phyloP scores from a whole-genome alignment of 306 rosid genomes.

The Trichosanthes truncata region DNA sequence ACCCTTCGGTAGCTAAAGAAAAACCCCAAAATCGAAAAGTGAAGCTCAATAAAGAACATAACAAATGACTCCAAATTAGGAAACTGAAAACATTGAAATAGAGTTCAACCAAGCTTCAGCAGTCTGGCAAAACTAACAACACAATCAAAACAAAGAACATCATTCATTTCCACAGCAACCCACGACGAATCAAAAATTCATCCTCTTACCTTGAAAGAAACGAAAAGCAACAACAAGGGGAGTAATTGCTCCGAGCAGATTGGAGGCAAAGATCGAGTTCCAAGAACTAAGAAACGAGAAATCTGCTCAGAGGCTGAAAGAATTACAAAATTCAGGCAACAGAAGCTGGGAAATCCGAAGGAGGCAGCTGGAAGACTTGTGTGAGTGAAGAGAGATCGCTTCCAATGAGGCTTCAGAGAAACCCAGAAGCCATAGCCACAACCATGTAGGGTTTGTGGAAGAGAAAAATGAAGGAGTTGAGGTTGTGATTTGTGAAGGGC shows the following conservation, averaged over 20 bases:
- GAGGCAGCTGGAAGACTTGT: neutral
- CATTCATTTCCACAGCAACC: neutral
- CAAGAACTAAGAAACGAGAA: neutral
- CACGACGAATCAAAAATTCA: neutral
- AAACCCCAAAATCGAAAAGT: neutral
- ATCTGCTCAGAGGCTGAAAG: neutral
- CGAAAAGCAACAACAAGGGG: no score
- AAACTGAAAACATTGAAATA: neutral
- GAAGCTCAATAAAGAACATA: neutral
- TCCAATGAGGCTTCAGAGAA: neutral
- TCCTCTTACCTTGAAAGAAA: neutral
- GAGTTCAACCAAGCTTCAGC: neutral
- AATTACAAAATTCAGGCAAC: neutral
- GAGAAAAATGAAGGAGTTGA: slow-evolving; percentile 10
- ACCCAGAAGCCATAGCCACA: neutral
- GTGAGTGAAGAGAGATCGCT: neutral
- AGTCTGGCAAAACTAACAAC: neutral
- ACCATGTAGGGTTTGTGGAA: neutral
- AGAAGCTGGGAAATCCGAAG: neutral
- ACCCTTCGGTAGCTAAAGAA: neutral
- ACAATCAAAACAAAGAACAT: neutral
- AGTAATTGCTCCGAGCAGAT: neutral
- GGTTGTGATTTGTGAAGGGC: slow-evolving; percentile 7
- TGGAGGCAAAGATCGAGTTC: slow-evolving; percentile 1
- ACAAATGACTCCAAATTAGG: neutral